phyloP scores from a whole-genome alignment of 2,329 filamentous ascomycete genomes.

The Elsinoe arachidis region DNA sequence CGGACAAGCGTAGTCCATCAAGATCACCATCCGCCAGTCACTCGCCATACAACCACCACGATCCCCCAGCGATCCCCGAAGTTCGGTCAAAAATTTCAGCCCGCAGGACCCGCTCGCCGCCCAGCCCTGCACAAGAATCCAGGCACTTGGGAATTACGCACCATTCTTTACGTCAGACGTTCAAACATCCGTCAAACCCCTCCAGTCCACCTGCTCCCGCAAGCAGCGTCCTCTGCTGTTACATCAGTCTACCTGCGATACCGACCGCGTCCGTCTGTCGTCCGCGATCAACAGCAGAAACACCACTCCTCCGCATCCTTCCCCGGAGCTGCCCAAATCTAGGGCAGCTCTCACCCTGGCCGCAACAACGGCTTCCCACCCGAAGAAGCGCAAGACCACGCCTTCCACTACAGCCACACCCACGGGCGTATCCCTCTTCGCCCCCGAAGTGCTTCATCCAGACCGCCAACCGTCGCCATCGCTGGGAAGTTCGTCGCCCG shows the following conservation, averaged over 20 bases:
- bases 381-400: constrained; percentile 41
- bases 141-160: constrained; percentile 7
- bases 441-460: constrained; percentile 17
- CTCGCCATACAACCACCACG: not conserved
- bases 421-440: constrained; percentile 12
- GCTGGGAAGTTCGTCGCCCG: constrained; percentile 20
- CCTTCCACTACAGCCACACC: not conserved
- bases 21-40: not conserved
- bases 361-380: constrained; percentile 20
- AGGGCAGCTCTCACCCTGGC: constrained; percentile 17
- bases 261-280: no score
- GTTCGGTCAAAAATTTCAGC: constrained; percentile 7
- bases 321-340: constrained; percentile 15
- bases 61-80: not conserved
- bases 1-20: no score
- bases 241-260: no score
- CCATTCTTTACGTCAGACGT: constrained; percentile 8
- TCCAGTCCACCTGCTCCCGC: not conserved
- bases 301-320: not conserved
- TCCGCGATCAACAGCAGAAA: not conserved
- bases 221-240: not conserved
- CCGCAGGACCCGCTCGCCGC: not conserved
- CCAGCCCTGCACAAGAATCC: not conserved
- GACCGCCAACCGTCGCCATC: constrained; percentile 18
- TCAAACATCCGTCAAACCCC: not conserved